Evolutionary conservation across 768 basidiomycete species (phyloP).

Genomic region (Rubroboletus pulcherrimus): DNA sequence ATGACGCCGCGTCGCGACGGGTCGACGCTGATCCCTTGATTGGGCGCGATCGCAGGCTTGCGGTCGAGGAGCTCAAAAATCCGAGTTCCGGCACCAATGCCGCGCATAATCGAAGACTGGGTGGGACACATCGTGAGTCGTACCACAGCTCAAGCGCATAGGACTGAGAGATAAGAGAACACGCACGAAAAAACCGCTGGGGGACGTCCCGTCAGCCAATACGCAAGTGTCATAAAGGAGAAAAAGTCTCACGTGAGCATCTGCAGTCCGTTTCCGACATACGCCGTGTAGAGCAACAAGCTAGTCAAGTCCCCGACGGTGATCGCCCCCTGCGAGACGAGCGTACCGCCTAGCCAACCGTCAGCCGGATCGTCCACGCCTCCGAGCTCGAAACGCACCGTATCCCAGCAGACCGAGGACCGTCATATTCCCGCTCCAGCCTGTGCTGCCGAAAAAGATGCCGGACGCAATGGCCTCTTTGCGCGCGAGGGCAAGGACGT

Average conservation of each 20-base stretch:
- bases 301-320: slow-evolving; percentile 91
- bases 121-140: background rate
- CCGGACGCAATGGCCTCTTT: slow-evolving; percentile 89
- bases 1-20: slow-evolving; percentile 61
- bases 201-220: background rate
- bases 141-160: too few relatives aligned
- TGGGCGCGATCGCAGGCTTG: slow-evolving; percentile 65
- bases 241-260: slow-evolving; percentile 62
- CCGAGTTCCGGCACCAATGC: slow-evolving; percentile 86
- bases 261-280: slow-evolving; percentile 76
- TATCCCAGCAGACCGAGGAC: slow-evolving; percentile 87
- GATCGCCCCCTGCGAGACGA: slow-evolving; percentile 85
- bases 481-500: slow-evolving; percentile 69
- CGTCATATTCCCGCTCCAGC: slow-evolving; percentile 93
- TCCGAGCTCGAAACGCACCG: slow-evolving; percentile 45
- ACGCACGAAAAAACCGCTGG: slow-evolving; percentile 40
- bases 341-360: slow-evolving; percentile 64
- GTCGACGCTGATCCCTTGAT: slow-evolving; percentile 54
- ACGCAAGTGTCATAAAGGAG: background rate
- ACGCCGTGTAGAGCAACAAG: slow-evolving; percentile 86
- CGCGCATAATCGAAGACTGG: slow-evolving; percentile 93
- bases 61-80: slow-evolving; percentile 94
- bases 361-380: background rate
- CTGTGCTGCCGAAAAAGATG: slow-evolving; percentile 89
- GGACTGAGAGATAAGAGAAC: background rate